Evolutionary conservation across 768 basidiomycete species (phyloP), one percentile per base, ranked within the genome.

Genomic region (Boletus bicolor): DNA sequence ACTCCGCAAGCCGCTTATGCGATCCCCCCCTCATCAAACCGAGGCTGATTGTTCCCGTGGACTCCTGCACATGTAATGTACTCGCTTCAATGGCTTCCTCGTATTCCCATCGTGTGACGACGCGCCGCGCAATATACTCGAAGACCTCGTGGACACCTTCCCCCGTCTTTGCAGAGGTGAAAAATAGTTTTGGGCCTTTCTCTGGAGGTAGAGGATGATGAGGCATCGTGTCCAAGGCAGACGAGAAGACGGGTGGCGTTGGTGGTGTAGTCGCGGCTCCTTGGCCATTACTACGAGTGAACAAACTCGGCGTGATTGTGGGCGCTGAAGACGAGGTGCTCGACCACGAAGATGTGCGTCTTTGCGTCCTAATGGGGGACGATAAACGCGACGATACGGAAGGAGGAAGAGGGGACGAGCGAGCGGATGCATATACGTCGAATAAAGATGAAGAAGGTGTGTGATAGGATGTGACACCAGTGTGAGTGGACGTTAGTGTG

Each of bases 381-480:
- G 67, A 64, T 49, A 75, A 64, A 9, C 58, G 60, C 10, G 68
- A 69, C 5, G 64, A 65, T 14, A 62, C 15, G 3, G 72, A 71
- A 1, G 58, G 62, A 0, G 81, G 76, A 50, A 77, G 75, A 0
- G 84, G 84, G 3, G 86, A 85, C 4, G 82, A 81, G 10, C 81
- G 78, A 4, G 87, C 85, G 7, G 85, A 82, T 19, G 82, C 77
- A 57, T 75, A 87, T 4, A 67, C 60, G 65, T 89, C 85, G 59
- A 82, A 86, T 42, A 89, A 58, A n/a, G 88, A 90, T 0, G 90
- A 91, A 0, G 85, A 82, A 7, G 91, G 89, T 0, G 91, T 92
- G 68, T 90, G 86, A 69, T 86, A 92, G 41, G 84, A 76, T 1
- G 86, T 83, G 4, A 82, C 65, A 2, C 78, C 78, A 0, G 86